Base-by-base conservation (phyloP, 345 rosid species). In the Eucalyptus sp. region DNA sequence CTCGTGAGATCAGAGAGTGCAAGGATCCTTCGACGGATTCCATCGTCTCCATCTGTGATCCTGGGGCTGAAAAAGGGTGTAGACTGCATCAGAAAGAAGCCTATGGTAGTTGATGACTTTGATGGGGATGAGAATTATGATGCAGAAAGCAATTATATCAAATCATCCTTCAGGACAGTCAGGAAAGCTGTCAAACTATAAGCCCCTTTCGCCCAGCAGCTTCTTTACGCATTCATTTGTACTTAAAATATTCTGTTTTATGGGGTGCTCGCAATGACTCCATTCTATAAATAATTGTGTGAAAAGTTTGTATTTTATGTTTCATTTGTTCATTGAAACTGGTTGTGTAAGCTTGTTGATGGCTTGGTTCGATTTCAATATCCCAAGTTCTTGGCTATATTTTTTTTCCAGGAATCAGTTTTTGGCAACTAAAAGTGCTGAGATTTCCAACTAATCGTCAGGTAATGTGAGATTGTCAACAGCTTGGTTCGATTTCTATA, bases 31-130 rank as follows among this genome's bases (percentile, higher is more conserved):
- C 91, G 95, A 50, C 93, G 97, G 87, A 93, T 96, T 87, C 99
- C 99, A 83, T 98, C 99, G 46, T 98, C 99, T 89, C 99, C 99
- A 66, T 96, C 97, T 54, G 91, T 97, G 91, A 88, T 98, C 86
- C 91, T 94, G 46, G 95, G 96, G 15, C 90, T 94, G 94, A 97
- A 96, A 89, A 98, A 95, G 90, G 97, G 98, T 79, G 97, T 95
- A 46, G 97, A 96, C 90, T 94, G 96, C 91, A 96, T 98, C 88
- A 94, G 93, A 91, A 97, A 94, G 95, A 97, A 95, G 92, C 96
- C 96, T 3, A 87, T 90, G 88, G 96, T 96, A 41, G 91, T 91
- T 56, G 88, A 93, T 71, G 97, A 96, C 12, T 97, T 94, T 86
- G 94, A 96, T 81, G 88, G 87, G 88, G 89, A 89, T 56, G 87